phyloP scores from a whole-genome alignment of 805 yeast genomes.

The Hanseniaspora thailandica region DNA sequence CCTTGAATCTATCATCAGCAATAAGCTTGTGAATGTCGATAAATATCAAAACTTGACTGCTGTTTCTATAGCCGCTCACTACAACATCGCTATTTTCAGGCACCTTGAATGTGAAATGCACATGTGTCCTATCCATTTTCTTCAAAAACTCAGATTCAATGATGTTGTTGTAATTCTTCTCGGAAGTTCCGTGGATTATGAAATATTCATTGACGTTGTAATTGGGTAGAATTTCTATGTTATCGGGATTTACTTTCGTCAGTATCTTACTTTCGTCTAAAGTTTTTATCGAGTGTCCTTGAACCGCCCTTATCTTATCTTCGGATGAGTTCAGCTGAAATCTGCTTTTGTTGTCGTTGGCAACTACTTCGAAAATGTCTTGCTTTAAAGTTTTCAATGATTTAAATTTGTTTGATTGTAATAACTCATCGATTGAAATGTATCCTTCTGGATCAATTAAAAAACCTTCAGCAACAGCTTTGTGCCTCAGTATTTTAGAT shows the following conservation, averaged over 20 bases:
- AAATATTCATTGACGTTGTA: constrained; percentile 14
- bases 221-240: not conserved
- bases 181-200: constrained; percentile 73
- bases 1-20: constrained; percentile 24
- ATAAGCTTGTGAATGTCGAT: constrained; percentile 44
- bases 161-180: constrained; percentile 37
- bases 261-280: constrained; percentile 37
- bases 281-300: constrained; percentile 66
- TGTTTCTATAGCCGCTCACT: constrained; percentile 63
- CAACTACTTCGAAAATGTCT: constrained; percentile 53
- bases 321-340: constrained; percentile 38
- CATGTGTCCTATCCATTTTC: constrained; percentile 67
- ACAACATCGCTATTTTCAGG: constrained; percentile 29
- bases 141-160: constrained; percentile 45
- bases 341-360: constrained; percentile 56
- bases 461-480: constrained; percentile 58
- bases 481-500: constrained; percentile 74
- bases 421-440: constrained; percentile 41
- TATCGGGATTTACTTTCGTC: constrained; percentile 25
- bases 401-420: constrained; percentile 48
- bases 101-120: constrained; percentile 65
- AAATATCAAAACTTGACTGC: constrained; percentile 45
- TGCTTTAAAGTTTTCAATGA: constrained; percentile 41
- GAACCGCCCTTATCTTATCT: constrained; percentile 65
- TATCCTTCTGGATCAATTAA: constrained; percentile 58